Evolutionary conservation across 177 flowering plant genomes (phyloP), one percentile per base, ranked within the genome.

Genomic region (Vitis hybrid): DNA sequence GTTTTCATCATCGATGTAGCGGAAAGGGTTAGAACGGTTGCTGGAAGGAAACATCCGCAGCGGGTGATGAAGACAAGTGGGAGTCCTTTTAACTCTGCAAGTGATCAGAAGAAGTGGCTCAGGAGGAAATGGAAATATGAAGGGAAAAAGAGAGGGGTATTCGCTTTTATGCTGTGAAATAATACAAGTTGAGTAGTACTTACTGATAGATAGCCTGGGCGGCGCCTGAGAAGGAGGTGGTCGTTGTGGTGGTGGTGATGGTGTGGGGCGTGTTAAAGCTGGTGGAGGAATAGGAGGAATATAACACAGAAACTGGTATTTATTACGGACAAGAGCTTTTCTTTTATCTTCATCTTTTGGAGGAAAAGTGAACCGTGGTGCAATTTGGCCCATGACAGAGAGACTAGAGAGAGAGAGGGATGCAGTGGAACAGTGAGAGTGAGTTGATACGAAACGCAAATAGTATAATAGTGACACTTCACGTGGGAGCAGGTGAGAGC

Each of bases 401-500:
- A 34, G 40, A 34, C 40, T 34, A 34, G 40, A 34, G 40, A 34
- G 40, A 34, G 40, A 4, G 40, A 40, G 64, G 52, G 52, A 55
- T 17, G 52, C 69, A 72, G 50, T 10, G 70, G 21, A 10, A 64
- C 49, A 32, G 70, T 50, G 70, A 32, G 58, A 65, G 67, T 50
- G 73, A 77, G 77, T 54, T 76, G 74, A 71, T 62, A 40, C 54
- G 56, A 6, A 52, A 32, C 62, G 66, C 51, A 54, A 54, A 19
- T 34, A 34, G 40, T 68, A 3, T 3, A 9, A n/a, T 65, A 26
- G 70, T 73, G 75, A 76, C 72, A 77, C 69, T 66, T 82, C 88
- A 82, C 86, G 82, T 83, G 88, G 84, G 77, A 64, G 78, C 79
- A 70, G 78, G 74, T 73, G 70, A 67, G 65, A 56, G 70, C 68